phyloP scores from a whole-genome alignment of 2,329 filamentous ascomycete species.

The Fusarium illudens region DNA sequence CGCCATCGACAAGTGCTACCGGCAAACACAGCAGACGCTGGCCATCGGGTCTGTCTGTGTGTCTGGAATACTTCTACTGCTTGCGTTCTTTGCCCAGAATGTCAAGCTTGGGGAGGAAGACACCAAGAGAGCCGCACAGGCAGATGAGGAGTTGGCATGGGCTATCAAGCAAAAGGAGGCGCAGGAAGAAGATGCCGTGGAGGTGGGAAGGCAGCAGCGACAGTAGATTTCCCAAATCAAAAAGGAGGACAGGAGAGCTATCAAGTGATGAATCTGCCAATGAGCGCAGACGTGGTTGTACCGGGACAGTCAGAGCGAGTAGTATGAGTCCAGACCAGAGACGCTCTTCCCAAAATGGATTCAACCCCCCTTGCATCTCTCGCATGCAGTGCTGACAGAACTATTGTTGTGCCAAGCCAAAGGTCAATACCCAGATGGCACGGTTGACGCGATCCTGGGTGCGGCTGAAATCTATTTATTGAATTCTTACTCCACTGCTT shows the following conservation, averaged over 20 bases:
- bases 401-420: no score
- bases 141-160: slow-evolving; percentile 30
- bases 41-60: slow-evolving; percentile 28
- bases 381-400: no score
- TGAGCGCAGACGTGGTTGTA: no score
- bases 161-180: slow-evolving; percentile 24
- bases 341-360: no score
- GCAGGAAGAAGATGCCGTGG: background rate
- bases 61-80: background rate
- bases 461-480: no score
- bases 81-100: slow-evolving; percentile 12
- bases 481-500: no score
- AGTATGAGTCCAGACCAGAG: no score
- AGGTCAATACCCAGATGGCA: no score
- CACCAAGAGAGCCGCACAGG: slow-evolving; percentile 17
- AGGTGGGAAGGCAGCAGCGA: slow-evolving; percentile 8
- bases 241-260: background rate
- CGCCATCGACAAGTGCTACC: slow-evolving; percentile 18
- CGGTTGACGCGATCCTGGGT: no score
- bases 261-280: background rate
- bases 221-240: background rate
- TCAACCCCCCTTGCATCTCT: no score
- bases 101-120: slow-evolving; percentile 26
- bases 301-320: no score
- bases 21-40: slow-evolving; percentile 23